These are phyloP conservation scores for Ogataea philodendri DNA, from an alignment of 805 yeast species.

Conservation along the genomic window DNA sequence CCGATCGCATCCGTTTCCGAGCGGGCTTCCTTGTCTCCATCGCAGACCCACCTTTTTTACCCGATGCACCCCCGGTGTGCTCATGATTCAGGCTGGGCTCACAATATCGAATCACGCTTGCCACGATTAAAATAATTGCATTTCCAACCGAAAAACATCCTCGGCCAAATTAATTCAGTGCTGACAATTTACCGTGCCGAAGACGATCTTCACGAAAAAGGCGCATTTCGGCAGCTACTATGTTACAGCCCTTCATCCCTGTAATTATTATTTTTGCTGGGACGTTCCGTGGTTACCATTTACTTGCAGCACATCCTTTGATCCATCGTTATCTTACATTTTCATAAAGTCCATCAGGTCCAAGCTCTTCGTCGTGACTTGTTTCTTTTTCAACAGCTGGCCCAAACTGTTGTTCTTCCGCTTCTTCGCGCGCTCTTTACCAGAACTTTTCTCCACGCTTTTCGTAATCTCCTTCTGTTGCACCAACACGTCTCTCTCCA, in stretches of 20 bases:
- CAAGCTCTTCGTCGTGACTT: constrained; percentile 15
- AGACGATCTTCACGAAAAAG: constrained; percentile 4
- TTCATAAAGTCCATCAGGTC: constrained; percentile 32
- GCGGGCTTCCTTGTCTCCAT: neutral
- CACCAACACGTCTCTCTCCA: constrained; percentile 2
- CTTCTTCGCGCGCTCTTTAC: constrained; percentile 23
- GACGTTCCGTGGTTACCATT: constrained; percentile 2
- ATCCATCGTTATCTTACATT: constrained; percentile 3
- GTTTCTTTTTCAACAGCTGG: constrained; percentile 23
- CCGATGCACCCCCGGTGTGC: too few relatives aligned
- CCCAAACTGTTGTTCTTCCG: constrained; percentile 29
- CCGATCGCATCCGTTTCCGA: constrained; percentile 10
- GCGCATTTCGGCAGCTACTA: constrained; percentile 11
- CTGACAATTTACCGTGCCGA: constrained; percentile 8
- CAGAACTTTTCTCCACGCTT: constrained; percentile 6
- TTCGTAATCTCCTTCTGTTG: constrained; percentile 7
- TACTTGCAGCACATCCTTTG: neutral
- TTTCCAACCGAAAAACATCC: too few relatives aligned
- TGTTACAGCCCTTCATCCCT: constrained; percentile 8
- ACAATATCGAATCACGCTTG: too few relatives aligned
- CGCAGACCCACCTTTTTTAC: too few relatives aligned
- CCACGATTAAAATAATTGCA: too few relatives aligned
- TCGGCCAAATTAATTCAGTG: too few relatives aligned
- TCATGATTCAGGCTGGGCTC: too few relatives aligned
- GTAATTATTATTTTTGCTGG: constrained; percentile 2